Evolutionary conservation across 768 basidiomycete species (phyloP), one percentile per base, ranked within the genome.

Genomic region (Lactifluus echinatus): DNA sequence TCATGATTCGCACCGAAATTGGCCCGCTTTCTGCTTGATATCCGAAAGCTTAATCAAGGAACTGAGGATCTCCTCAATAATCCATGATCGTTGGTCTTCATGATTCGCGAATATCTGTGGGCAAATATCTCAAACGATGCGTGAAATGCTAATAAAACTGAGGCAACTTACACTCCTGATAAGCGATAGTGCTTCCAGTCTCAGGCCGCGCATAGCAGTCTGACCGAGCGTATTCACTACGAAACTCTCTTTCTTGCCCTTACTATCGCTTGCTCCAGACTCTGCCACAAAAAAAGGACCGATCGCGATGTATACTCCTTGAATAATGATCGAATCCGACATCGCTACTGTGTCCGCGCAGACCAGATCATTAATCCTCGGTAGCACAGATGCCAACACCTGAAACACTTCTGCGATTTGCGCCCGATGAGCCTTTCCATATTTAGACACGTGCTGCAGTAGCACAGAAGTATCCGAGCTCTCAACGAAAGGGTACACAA

Each of bases 201-300:
- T 76, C 56, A 98, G 70, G 0, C 81, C 84, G 60, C 91, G 80
- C 82, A 93, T 87, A 0, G 89, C 86, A 46, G 84, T 85, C 64
- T 78, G 82, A 2, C 90, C 87, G 37, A 92, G 76, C 0, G 85
- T 87, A 65, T 73, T 78, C 61, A 84, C 70, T 3, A 89, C 72
- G 5, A 80, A 74, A 50, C 70, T 77, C 37, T 78, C 81, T 64
- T 81, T 85, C 72, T 80, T 81, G 29, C 74, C 75, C 64, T 77
- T 82, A 11, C 72, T 68, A 46, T 83, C 81, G 39, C 74, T 72
- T 31, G 85, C 84, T 3, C 70, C 74, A 12, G 75, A 73, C 40
- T 91, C 90, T n/a, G 82, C 82, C 5, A 92, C 83, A 66, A 98
- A 98, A 69, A 98, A 93, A 0, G 95, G 94, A 7, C 89, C 90